These are phyloP conservation scores for Xerocomus amazonicus DNA, from an alignment of 1,284 basidiomycete genomes.

Conservation along the genomic window DNA sequence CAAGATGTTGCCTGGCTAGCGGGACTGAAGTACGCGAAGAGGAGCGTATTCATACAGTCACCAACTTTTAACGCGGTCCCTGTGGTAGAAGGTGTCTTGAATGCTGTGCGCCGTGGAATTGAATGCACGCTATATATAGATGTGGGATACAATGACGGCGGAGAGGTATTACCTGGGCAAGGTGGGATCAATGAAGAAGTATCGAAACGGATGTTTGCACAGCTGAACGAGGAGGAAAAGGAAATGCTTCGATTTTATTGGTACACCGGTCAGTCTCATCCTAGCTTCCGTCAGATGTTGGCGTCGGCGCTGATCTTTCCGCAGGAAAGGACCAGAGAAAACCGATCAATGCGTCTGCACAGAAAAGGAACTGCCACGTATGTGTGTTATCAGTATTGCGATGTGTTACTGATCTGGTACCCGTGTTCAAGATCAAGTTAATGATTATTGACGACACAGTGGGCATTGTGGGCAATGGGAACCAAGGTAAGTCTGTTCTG, in stretches of 20 bases:
- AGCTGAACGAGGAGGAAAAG: conserved; percentile 49
- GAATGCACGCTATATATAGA: conserved; percentile 62
- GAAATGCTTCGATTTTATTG: conserved; percentile 64
- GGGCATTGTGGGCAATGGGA: conserved; percentile 68
- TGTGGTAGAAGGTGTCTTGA: conserved; percentile 61
- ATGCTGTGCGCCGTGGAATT: conserved; percentile 66
- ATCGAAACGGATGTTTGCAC: conserved; percentile 60
- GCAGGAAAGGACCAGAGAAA: conserved; percentile 65
- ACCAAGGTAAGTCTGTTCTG: conserved; percentile 39
- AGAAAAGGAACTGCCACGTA: conserved; percentile 73
- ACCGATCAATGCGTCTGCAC: conserved; percentile 69
- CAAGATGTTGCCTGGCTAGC: conserved; percentile 79
- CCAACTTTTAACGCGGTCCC: conserved; percentile 76
- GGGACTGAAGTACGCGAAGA: conserved; percentile 63
- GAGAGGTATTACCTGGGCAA: conserved; percentile 72
- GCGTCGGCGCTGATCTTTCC: conserved; percentile 20
- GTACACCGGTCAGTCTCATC: conserved; percentile 42
- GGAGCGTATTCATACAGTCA: conserved; percentile 74
- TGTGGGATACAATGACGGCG: conserved; percentile 70
- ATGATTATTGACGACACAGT: conserved; percentile 71
- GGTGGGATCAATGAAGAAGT: conserved; percentile 82
- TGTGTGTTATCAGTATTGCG: conserved; percentile 10
- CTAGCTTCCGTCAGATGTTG: background rate
- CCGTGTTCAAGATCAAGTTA: conserved; percentile 54
- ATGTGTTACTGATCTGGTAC: conserved; percentile 1